Percentiles rank a stretch among this genome's conserved stretches.
Evolutionary conservation across 2,329 filamentous ascomycete species (phyloP).

Genomic region (Stenocarpella maydis): DNA sequence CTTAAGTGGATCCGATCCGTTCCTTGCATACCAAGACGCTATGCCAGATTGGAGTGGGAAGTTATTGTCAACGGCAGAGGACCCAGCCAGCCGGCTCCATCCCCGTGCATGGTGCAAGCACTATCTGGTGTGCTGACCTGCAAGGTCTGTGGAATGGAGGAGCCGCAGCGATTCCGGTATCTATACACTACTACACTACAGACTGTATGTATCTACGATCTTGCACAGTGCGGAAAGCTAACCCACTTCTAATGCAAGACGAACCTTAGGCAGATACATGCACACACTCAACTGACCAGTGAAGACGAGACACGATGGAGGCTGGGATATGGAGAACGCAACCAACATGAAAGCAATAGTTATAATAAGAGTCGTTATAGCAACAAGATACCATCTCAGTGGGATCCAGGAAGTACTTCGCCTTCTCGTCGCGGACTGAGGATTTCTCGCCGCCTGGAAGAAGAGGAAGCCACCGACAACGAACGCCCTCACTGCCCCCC

Average conservation of each 20-base stretch:
- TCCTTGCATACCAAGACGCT: conserved; percentile 24
- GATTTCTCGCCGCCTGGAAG: not conserved
- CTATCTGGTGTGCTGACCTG: conserved; percentile 8
- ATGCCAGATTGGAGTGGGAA: conserved; percentile 6
- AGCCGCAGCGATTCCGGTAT: not conserved
- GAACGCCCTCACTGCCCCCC: not conserved
- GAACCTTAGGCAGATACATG: conserved; percentile 15
- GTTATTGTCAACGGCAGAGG: conserved; percentile 1
- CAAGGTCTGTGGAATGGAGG: conserved; percentile 1
- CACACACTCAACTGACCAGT: conserved; percentile 23
- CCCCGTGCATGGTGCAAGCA: conserved; percentile 1
- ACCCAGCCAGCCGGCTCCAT: not conserved
- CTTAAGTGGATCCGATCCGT: conserved; percentile 11
- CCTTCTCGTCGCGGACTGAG: conserved; percentile 4
- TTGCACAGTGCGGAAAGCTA: conserved; percentile 22
- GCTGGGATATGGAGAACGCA: not conserved
- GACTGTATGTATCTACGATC: conserved; percentile 14
- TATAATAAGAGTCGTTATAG: conserved; percentile 22
- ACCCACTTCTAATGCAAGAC: conserved; percentile 30
- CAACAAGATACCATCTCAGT: conserved; percentile 8
- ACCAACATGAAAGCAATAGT: conserved; percentile 17
- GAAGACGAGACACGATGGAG: conserved; percentile 24
- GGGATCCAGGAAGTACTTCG: not conserved
- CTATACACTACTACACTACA: no score
- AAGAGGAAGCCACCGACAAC: not conserved